Evolutionary conservation across 2,329 filamentous ascomycete species (phyloP), one percentile per base, ranked within the genome.

Genomic region (Verticillium klebahnii): DNA sequence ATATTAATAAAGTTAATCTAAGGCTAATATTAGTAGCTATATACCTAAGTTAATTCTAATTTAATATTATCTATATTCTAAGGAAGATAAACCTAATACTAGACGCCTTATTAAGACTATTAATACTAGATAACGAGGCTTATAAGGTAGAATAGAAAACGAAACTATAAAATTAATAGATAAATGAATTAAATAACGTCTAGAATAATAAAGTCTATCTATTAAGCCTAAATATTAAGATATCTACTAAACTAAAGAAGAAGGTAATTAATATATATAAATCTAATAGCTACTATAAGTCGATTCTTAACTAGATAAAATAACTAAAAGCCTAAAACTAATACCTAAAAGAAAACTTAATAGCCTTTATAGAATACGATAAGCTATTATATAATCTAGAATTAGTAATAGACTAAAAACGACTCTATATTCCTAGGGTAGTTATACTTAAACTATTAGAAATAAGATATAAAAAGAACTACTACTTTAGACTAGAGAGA

Each of bases 1-100:
- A 57, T 64, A 59, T 37, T 64, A 37, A 23, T 63, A 65, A 60
- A 56, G 57, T 58, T 63, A 58, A 61, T 58, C n/a, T 36, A 45
- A 55, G 56, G 66, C 3, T 57, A 32, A 34, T 55, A 52, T 63
- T 29, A 63, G 19, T 23, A 23, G 37, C 5, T 19, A 55, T 29
- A 39, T 55, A 55, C 9, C 25, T 60, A n/a, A 17, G 31, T 54
- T 19, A 31, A 19, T 37, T 34, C 32, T 11, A 25, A 3, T 25
- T 25, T 25, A 25, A 25, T 2, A 3, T 25, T 2, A 3, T 25
- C 2, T 25, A 25, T 25, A 25, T 25, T 3, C 23, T 3, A 2
- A 25, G 23, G n/a, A n/a, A n/a, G n/a, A n/a, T n/a, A n/a, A n/a
- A n/a, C n/a, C n/a, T n/a, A n/a, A n/a, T n/a, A n/a, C n/a, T n/a